Base-by-base conservation (phyloP, 352 stramenopile genomes). In the Globisporangium carolinianum region DNA sequence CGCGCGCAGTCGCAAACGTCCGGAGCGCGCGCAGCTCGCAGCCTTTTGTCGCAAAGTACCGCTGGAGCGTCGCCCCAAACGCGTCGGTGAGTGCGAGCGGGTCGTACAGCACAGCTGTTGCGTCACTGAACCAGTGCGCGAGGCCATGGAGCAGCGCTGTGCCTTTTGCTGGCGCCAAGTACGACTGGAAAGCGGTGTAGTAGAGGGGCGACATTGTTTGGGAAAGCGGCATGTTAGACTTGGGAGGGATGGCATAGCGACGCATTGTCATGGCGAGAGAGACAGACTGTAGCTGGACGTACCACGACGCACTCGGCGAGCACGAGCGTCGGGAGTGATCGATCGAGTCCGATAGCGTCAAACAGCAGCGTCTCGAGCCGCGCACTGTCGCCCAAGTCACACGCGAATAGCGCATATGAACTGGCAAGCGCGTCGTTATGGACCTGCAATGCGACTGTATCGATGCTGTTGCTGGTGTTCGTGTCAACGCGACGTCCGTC, bases 221-320 rank as follows among this genome's bases (percentile, higher is more conserved):
- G 24, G 24, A 24, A 24, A 2, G 24, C 24, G 24, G 2, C 24
- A 24, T 24, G 24, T 24, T 24, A 24, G 24, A 24, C 24, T 1
- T 24, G 24, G 24, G 24, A 47, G 3, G 42, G 11, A 17, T 5
- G 42, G n/a, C 11, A 45, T 12, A 12, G 4, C 39, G 14, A 6
- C 6, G 39, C 39, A 9, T 5, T 12, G 8, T 15, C 9, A 15
- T 9, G 6, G 39, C 14, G 39, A 53, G 48, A 14, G 32, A 41
- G 47, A 15, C 5, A 12, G 18, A 17, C 24, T 18, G 38, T 62
- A 51, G 39, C 8, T 9, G 39, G 7, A 53, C 48, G 48, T 76
- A 90, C 80, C 68, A 91, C 37, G 8, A 91, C 79, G 58, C 81
- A 91, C 63, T 91, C 81, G 36, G 75, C 75, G 15, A 89, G 58